These are phyloP conservation scores for Carex arenaria DNA, from an alignment of 202 grass and related monocot genomes.

Conservation along the genomic window DNA sequence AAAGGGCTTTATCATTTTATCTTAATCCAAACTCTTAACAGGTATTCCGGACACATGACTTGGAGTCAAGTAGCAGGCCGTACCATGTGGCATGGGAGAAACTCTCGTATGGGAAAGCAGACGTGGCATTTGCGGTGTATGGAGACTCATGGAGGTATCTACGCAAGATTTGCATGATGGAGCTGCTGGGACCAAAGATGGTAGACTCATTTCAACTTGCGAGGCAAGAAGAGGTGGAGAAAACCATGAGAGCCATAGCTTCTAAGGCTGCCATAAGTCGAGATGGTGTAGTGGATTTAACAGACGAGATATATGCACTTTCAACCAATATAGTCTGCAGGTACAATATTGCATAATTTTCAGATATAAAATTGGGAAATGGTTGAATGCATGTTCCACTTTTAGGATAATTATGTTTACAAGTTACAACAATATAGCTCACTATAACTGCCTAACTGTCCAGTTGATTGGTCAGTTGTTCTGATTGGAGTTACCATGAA, in stretches of 20 bases:
- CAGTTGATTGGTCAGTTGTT: neutral
- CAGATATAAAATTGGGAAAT: neutral
- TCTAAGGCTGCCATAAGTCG: neutral
- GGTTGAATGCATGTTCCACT: neutral
- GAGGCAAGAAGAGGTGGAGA: slow-evolving; percentile 21
- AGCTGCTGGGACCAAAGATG: slow-evolving; percentile 25
- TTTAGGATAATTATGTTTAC: neutral
- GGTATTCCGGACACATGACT: slow-evolving; percentile 28
- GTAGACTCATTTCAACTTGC: neutral
- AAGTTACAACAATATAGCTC: neutral
- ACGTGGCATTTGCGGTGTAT: slow-evolving; percentile 26
- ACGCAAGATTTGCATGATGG: slow-evolving; percentile 20
- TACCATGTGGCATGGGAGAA: neutral
- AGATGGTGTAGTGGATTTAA: neutral
- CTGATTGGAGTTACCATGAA: neutral
- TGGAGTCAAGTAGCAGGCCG: slow-evolving; percentile 5
- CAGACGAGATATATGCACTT: slow-evolving; percentile 6
- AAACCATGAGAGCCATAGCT: neutral
- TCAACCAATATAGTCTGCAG: slow-evolving; percentile 18
- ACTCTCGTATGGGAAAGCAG: slow-evolving; percentile 21
- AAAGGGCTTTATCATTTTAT: neutral
- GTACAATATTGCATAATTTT: neutral
- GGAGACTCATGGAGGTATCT: slow-evolving; percentile 19
- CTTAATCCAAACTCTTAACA: neutral
- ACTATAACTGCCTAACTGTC: neutral